Conservation (phyloP, 192 early-diverging fungal species). For the Coemansia sp. region DNA sequence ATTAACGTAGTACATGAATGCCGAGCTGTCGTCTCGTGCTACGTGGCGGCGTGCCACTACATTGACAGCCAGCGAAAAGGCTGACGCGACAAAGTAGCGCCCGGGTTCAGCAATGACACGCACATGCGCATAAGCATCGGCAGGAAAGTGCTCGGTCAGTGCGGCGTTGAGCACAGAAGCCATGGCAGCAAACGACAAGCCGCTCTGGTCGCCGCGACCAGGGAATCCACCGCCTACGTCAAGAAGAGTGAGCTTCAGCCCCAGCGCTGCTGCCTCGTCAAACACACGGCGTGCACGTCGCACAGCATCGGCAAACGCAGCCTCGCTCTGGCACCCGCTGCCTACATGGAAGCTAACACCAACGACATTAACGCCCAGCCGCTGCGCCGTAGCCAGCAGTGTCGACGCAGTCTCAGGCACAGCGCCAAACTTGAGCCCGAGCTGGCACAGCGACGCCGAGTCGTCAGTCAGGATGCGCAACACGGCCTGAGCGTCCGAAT, state of each 20-base stretch:
- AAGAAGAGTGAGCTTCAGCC: slow-evolving; percentile 72
- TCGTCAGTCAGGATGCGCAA: slow-evolving; percentile 95
- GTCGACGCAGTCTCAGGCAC: slow-evolving; percentile 63
- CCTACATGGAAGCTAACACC: slow-evolving; percentile 98
- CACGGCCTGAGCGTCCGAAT: slow-evolving; percentile 84
- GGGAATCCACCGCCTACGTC: slow-evolving; percentile 98
- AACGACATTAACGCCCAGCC: slow-evolving; percentile 82
- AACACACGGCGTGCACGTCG: slow-evolving; percentile 81
- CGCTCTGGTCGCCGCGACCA: slow-evolving; percentile 68
- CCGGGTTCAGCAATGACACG: slow-evolving; percentile 98
- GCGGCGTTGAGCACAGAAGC: slow-evolving; percentile 75
- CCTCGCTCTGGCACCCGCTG: slow-evolving; percentile 86
- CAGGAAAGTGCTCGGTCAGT: slow-evolving; percentile 77
- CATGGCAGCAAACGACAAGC: slow-evolving; percentile 82
- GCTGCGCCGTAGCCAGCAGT: slow-evolving; percentile 74
- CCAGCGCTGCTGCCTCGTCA: slow-evolving; percentile 76
- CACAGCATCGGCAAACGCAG: slow-evolving; percentile 90
- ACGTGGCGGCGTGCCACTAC: slow-evolving; percentile 87
- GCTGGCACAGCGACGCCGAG: slow-evolving; percentile 84
- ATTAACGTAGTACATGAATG: slow-evolving; percentile 91
- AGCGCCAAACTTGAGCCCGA: slow-evolving; percentile 98
- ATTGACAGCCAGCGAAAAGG: slow-evolving; percentile 92
- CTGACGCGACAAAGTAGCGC: slow-evolving; percentile 91
- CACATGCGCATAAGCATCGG: slow-evolving; percentile 55
- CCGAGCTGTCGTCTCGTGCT: slow-evolving; percentile 47